Evolutionary conservation across 352 stramenopile genomes (phyloP).

Genomic region (Phytopythium helicoides): DNA sequence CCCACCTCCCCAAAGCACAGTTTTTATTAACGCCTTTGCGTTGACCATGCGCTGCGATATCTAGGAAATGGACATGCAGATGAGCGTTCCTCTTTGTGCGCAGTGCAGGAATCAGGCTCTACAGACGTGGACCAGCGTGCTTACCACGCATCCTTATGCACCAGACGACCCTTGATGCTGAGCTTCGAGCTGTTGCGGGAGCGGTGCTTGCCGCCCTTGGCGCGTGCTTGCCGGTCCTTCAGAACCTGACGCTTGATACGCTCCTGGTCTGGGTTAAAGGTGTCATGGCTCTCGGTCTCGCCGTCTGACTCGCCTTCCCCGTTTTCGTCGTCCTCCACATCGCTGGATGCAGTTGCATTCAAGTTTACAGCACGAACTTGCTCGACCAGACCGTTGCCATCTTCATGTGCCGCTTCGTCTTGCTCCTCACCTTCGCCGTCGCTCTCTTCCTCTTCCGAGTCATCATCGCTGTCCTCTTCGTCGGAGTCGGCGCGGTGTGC

Average conservation of each 20-base stretch:
- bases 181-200: conserved; percentile 83
- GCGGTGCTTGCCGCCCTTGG: conserved; percentile 60
- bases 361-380: conserved; percentile 31
- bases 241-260: conserved; percentile 83
- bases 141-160: conserved; percentile 83
- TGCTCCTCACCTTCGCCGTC: conserved; percentile 30
- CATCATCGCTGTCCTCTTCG: conserved; percentile 31
- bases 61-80: neutral
- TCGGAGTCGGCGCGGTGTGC: conserved; percentile 50
- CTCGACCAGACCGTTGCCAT: conserved; percentile 34
- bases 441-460: conserved; percentile 43
- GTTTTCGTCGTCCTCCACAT: conserved; percentile 23
- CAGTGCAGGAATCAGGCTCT: no score
- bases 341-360: conserved; percentile 16
- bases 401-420: conserved; percentile 26
- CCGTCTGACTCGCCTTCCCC: conserved; percentile 19
- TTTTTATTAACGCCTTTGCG: conserved; percentile 1
- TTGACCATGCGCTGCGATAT: no score
- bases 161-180: conserved; percentile 82
- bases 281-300: conserved; percentile 34
- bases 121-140: neutral
- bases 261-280: conserved; percentile 56
- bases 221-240: conserved; percentile 53
- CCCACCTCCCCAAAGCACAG: neutral
- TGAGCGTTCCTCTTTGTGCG: neutral